Conservation (phyloP, 352 stramenopile species). For the Phytophthora chlamydospora region DNA sequence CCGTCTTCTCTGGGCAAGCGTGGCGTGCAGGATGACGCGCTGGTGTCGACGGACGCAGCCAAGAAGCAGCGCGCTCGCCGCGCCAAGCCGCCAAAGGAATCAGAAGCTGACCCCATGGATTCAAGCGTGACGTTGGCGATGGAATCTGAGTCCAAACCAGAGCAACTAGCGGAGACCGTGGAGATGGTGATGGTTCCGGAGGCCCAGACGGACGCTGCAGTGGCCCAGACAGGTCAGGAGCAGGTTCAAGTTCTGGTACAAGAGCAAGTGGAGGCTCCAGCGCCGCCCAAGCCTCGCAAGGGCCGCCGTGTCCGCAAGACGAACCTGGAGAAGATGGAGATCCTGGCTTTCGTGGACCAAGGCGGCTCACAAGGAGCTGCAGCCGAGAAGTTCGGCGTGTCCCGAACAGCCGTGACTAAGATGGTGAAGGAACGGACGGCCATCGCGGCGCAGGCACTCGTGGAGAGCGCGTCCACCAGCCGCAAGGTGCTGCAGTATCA, state of each 20-base stretch:
- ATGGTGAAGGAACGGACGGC: conserved; percentile 87
- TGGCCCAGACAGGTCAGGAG: not conserved
- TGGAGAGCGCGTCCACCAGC: conserved; percentile 66
- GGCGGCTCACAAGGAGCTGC: conserved; percentile 77
- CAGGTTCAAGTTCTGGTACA: conserved; percentile 5
- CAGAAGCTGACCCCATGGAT: conserved; percentile 1
- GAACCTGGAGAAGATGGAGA: conserved; percentile 85
- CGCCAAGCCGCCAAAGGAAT: not conserved
- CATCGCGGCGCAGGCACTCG: conserved; percentile 71
- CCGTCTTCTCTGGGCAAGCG: conserved; percentile 21
- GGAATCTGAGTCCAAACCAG: conserved; percentile 15
- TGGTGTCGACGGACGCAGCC: not conserved
- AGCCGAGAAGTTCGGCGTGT: conserved; percentile 83
- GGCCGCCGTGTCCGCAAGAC: conserved; percentile 78
- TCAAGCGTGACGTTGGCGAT: not conserved
- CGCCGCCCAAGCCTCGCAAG: conserved; percentile 42
- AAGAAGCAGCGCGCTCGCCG: conserved; percentile 46
- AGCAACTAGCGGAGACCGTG: conserved; percentile 5
- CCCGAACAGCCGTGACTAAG: conserved; percentile 82
- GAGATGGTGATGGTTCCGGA: conserved; percentile 25
- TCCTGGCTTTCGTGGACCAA: conserved; percentile 80
- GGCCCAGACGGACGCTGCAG: conserved; percentile 12
- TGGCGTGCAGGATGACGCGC: conserved; percentile 9
- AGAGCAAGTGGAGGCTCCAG: too few species aligned
- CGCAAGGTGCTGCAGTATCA: conserved; percentile 86